Percentiles rank a stretch among this genome's conserved stretches.
Evolutionary conservation across 176 grass and related monocot species (phyloP).

Genomic region (Rhynchospora breviuscula): DNA sequence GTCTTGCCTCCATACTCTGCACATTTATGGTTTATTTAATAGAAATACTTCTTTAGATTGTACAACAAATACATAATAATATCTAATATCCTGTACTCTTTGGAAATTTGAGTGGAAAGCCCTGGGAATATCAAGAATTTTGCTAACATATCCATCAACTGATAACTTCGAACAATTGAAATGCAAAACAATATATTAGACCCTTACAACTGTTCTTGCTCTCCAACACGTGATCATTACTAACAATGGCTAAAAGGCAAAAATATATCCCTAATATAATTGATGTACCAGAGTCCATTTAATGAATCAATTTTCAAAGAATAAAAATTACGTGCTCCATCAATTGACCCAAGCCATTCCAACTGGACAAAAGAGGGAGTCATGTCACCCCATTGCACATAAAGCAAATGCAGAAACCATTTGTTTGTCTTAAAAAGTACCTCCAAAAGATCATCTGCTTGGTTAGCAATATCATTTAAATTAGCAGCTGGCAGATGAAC

Average conservation of each 20-base stretch:
- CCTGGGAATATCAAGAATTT: background rate
- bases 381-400: background rate
- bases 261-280: background rate
- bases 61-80: slow-evolving; percentile 15
- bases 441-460: slow-evolving; percentile 90
- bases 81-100: slow-evolving; percentile 9
- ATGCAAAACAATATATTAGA: background rate
- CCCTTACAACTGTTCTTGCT: background rate
- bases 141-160: background rate
- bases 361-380: background rate
- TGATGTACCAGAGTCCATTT: background rate
- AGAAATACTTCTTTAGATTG: background rate
- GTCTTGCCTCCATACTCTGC: slow-evolving; percentile 80
- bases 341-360: background rate
- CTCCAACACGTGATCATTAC: background rate
- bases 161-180: background rate
- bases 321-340: background rate
- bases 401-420: background rate
- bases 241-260: background rate
- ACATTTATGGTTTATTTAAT: background rate
- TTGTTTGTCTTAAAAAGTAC: slow-evolving; percentile 30
- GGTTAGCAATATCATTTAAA: slow-evolving; percentile 92
- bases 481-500: slow-evolving; percentile 84
- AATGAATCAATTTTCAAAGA: background rate
- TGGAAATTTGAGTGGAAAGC: background rate